Conservation (phyloP, 2,329 filamentous ascomycete genomes). For the Colletotrichum neosansevieriae region DNA sequence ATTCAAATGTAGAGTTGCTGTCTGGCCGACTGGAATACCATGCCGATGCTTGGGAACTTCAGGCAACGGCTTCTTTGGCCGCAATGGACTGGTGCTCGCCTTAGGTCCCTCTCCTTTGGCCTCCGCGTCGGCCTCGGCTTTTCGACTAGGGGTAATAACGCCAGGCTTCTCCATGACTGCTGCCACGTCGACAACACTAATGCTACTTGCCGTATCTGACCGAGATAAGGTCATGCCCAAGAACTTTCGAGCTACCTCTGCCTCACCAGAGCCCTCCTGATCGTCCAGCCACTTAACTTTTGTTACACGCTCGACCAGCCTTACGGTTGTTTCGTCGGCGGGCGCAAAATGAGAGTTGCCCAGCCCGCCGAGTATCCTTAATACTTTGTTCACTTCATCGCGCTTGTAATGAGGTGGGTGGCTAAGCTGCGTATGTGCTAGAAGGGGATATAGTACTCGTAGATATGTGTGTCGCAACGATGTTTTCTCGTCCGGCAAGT, state of each 20-base stretch:
- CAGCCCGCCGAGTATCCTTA: conserved; percentile 77
- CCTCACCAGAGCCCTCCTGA: conserved; percentile 53
- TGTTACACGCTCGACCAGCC: conserved; percentile 80
- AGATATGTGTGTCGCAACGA: conserved; percentile 92
- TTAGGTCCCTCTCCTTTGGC: conserved; percentile 45
- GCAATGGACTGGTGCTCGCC: conserved; percentile 41
- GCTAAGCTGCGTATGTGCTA: conserved; percentile 91
- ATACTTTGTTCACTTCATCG: conserved; percentile 82
- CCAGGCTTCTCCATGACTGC: conserved; percentile 85
- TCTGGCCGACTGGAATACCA: conserved; percentile 58
- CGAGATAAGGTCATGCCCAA: conserved; percentile 79
- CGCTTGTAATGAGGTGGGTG: conserved; percentile 92
- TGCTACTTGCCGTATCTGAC: conserved; percentile 74
- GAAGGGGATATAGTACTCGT: conserved; percentile 88
- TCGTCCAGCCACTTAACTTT: conserved; percentile 77
- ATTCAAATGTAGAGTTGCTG: conserved; percentile 47
- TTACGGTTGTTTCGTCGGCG: conserved; percentile 82
- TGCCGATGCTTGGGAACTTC: conserved; percentile 69
- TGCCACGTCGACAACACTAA: conserved; percentile 84
- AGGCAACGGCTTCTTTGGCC: conserved; percentile 62
- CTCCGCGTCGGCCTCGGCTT: conserved; percentile 47
- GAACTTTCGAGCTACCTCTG: conserved; percentile 67
- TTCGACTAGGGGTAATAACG: conserved; percentile 82
- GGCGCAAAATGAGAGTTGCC: conserved; percentile 82
- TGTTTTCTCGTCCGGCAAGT: conserved; percentile 85